Evolutionary conservation across 2,329 filamentous ascomycete species (phyloP).

Genomic region (Falciphora oryzae): DNA sequence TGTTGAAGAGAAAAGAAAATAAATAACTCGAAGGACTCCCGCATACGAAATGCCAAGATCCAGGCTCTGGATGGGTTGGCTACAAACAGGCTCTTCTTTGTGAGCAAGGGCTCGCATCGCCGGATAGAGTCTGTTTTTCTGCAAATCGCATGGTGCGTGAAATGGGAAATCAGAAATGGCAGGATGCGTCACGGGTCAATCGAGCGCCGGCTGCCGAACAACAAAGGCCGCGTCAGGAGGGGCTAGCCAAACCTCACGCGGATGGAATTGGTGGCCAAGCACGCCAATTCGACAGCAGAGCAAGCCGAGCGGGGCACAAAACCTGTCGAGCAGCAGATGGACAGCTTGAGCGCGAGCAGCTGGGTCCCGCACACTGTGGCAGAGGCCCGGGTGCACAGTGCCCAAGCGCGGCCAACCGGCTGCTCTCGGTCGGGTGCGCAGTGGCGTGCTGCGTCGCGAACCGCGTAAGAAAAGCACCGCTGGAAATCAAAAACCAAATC

Average conservation of each 20-base stretch:
- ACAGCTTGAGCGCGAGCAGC: too few species aligned
- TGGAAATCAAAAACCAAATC: constrained; percentile 3
- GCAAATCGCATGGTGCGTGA: background rate
- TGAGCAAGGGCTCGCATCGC: too few species aligned
- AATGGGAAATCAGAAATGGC: background rate
- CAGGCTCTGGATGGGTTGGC: too few species aligned
- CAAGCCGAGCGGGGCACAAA: background rate
- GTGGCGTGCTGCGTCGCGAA: constrained; percentile 7
- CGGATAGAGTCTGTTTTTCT: too few species aligned
- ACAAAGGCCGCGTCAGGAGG: constrained; percentile 5
- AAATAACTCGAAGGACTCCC: too few species aligned
- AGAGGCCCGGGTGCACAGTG: background rate
- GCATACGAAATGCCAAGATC: too few species aligned
- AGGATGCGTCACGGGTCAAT: background rate
- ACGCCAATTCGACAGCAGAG: background rate
- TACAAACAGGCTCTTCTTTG: too few species aligned
- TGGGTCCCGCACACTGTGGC: background rate
- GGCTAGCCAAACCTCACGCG: background rate
- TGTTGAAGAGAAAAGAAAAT: too few species aligned
- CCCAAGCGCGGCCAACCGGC: background rate
- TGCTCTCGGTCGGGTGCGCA: background rate
- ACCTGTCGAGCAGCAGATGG: too few species aligned
- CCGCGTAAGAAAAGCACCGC: constrained; percentile 4
- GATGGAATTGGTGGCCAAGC: background rate
- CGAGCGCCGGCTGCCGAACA: background rate